Base-by-base conservation (phyloP, 805 yeast species). In the Trichomonascus vanleenenianus region DNA sequence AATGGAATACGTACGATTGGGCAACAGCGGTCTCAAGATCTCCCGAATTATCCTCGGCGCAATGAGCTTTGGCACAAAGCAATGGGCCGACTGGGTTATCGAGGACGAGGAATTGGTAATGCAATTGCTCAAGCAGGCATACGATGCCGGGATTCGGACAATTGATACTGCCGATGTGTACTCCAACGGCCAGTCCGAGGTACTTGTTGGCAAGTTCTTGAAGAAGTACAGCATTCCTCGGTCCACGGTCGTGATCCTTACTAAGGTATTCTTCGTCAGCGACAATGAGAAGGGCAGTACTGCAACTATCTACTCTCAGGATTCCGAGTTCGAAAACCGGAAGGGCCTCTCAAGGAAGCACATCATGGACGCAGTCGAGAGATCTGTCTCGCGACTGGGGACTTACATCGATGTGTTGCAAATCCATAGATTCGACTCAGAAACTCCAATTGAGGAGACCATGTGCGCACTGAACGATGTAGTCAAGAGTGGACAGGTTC, bases 381-480 rank as follows among this genome's bases (percentile, higher is more conserved):
- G 53, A 6, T 65, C 73, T 2, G 65, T 65, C 11, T 58, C 62
- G 45, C 57, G 77, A 38, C 61, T 74, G 43, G 77, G 76, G 1
- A 73, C 77, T 2, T 71, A 73, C 54, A 67, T 73, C 39, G 78
- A 73, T 55, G 67, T 79, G 19, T 62, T 69, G 14, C 83, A 77
- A 59, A 75, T 79, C 52, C 84, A 79, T 59, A 60, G 84, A 46
- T 59, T 68, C 41, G 84, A 79, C 57, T 55, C 53, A 20, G n/a
- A n/a, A n/a, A n/a, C n/a, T n/a, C n/a, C n/a, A n/a, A n/a, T n/a
- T n/a, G n/a, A n/a, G n/a, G n/a, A n/a, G n/a, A 72, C 69, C 30
- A 77, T 79, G 81, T 70, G 62, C 53, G 73, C 83, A 0, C 63
- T 79, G 55, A 72, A 79, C 56, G 77, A 73, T 50, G 66, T 74